Base-by-base conservation (phyloP, 129 eudicot species). In the Glebionis coronaria region DNA sequence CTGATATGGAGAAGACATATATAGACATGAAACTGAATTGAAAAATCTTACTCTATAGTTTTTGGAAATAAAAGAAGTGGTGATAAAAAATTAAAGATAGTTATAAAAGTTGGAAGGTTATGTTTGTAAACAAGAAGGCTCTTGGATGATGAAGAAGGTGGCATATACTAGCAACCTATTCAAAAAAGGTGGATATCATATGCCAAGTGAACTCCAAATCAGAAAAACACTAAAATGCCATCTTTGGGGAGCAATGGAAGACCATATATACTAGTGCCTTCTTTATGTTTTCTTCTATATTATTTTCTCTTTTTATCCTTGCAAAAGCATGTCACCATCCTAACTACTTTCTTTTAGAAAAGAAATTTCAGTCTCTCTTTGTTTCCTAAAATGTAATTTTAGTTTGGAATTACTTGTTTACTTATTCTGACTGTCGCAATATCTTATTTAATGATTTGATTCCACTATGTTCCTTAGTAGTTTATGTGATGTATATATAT, bases 171-270 rank as follows among this genome's bases (percentile, higher is more conserved):
- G 29, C 27, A 59, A 28, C 21, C 3, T 14, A 11, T 15, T 12
- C 44, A 63, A 45, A 12, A 65, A 59, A 67, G 29, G 27, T 9
- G 42, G 49, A 65, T 47, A 44, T 57, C 31, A 65, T 47, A 44
- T 57, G 20, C 18, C 3, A 65, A 74, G 73, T 74, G 78, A 74
- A 35, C 61, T 74, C 78, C 78, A 28, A 19, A 74, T 74, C 78
- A 74, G 67, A 66, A 74, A 74, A 74, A 53, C 78, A 74, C 78
- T 73, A 29, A 27, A 59, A 45, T 47, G 59, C 78, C 50, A 74
- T 14, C 54, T 67, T 47, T 66, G 38, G 73, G 78, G 78, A 74
- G 67, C 67, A 45, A 74, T 50, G 62, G 61, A 57, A 44, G 61
- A 74, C 78, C 73, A 66, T 29, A 29, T 11, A 71, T 70, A 14